Base-by-base conservation (phyloP, 805 yeast species). In the Candida xyloterini region DNA sequence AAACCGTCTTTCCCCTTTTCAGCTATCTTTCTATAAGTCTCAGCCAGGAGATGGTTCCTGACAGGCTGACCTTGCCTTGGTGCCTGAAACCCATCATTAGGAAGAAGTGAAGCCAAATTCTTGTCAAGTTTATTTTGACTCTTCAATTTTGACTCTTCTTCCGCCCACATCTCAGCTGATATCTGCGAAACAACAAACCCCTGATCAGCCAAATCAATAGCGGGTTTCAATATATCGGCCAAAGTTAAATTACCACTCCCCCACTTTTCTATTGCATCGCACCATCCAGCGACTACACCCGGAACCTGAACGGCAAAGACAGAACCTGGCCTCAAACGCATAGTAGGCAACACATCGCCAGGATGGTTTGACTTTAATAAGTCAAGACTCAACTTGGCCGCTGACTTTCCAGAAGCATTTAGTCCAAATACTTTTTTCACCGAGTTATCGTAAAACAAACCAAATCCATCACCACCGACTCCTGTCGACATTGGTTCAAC, bases 261-360 rank as follows among this genome's bases (percentile, higher is more conserved):
- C 86, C 89, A 84, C 43, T 61, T 65, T 29, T 76, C 79, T 27
- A 74, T 63, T 3, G 86, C 74, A 57, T 84, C 93, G 31, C 70
- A 57, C 93, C 93, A 85, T 0, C 87, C 91, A 5, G 87, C 86
- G 33, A 84, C 71, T 1, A 87, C 81, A 4, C 95, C 95, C 0
- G 93, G 93, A 4, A 84, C 89, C 36, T 79, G 81, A 7, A 81
- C 76, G 0, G 82, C 62, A 42, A 76, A 77, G 3, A 79, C 73
- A 2, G 86, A 79, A 22, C 64, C 63, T 10, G 52, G 52, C 0
- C 77, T 77, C 22, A 84, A 65, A 52, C 87, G 69, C 32, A 40
- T 23, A 20, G 64, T 60, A 27, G 76, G 66, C 8, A 66, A 57
- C 28, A 73, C 62, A 13, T 74, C 75, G 15, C 67, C 63, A 13